Base-by-base conservation (phyloP, 495 filamentous ascomycete genomes). In the Xeromyces bisporus region DNA sequence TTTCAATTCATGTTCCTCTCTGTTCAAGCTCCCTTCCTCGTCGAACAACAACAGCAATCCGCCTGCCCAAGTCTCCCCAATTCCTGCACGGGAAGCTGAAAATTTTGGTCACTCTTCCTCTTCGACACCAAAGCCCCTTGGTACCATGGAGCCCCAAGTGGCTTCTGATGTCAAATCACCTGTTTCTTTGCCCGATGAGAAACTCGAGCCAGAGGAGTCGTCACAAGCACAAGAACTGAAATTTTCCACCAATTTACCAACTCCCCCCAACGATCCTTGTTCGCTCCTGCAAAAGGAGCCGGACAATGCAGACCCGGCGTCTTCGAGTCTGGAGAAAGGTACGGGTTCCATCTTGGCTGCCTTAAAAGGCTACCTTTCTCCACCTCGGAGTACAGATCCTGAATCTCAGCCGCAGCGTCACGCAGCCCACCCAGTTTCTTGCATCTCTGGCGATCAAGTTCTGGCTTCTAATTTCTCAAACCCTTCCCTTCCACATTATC, bases 381-480 rank as follows among this genome's bases (percentile, higher is more conserved):
- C 54, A 18, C 38, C 53, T 23, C 34, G 37, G 36, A 40, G 33
- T 40, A 35, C 41, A 28, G 47, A 37, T 31, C 34, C 53, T 39
- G 56, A 58, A 12, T 35, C 47, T 38, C 41, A 43, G 54, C 53
- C 53, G 54, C 66, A 50, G 47, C 66, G 61, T 66, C 69, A 55
- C 42, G 56, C 54, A 36, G 60, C 55, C 31, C 51, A 67, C 28
- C 73, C 80, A 33, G 58, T 80, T 34, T 74, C 73, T 28, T 71
- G 64, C 47, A 57, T 80, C 39, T 71, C 77, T 39, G 69, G 72
- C 37, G 69, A 69, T 41, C 68, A 64, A 45, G 73, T 83, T 44
- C 64, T 72, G 53, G 75, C 78, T 47, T 62, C 66, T 33, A 72
- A 85, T 50, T 66, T 87, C 41, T 84, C 74, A 40, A 85, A 81